Base-by-base conservation (phyloP, 2,329 filamentous ascomycete genomes). In the Lasiodiplodia sp. region DNA sequence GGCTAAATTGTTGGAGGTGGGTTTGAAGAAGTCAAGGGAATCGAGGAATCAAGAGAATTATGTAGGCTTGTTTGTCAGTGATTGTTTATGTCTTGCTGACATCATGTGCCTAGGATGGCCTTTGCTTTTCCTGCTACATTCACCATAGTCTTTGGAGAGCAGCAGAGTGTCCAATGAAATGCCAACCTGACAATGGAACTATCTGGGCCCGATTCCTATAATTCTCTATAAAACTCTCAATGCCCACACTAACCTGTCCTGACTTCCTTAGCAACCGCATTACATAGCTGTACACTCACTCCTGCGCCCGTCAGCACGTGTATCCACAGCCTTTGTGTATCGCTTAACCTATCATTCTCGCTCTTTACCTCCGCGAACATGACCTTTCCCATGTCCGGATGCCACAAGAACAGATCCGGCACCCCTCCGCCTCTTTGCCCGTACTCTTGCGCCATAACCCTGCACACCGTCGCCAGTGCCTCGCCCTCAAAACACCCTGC, bases 291-390 rank as follows among this genome's bases (percentile, higher is more conserved):
- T 34, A 98, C 95, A 72, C 86, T 88, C 49, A 98, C 87, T 2
- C 96, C 95, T 1, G 94, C 94, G 1, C 91, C 90, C 8, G 90
- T 91, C 66, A 99, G 85, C 8, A 97, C 93, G 83, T 98, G 93
- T 75, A 98, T 97, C 96, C 96, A 99, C 72, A 99, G 86, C 73
- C 96, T 85, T 82, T 99, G 96, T 21, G 94, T 97, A 83, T 99
- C 96, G 80, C 95, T 98, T 75, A 99, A 83, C 49, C 94, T 89
- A 84, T 99, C 96, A 80, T 97, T 97, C 77, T 84, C 83, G 70
- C 83, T 85, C 78, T 86, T 86, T 12, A 85, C 84, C 70, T 86
- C 84, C 4, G 86, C 86, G 79, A 96, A 95, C 86, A 93, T 90
- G 72, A 92, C 90, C 70, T 80, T 75, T 28, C 73, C 78, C 69